Conservation (phyloP, 2,329 filamentous ascomycete species). For the Xenosphaeropsis pyriputrescens region DNA sequence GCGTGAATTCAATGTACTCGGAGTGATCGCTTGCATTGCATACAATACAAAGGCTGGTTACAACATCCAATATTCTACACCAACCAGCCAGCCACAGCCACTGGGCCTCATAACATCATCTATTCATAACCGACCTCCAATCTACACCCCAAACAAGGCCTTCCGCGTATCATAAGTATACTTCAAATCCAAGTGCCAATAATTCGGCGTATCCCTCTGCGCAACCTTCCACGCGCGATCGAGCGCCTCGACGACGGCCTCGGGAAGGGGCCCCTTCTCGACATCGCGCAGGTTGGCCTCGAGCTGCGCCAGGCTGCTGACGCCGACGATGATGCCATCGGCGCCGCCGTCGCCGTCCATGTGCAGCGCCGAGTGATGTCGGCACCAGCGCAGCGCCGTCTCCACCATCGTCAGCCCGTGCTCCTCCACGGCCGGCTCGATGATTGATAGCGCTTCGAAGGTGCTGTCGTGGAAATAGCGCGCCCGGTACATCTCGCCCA, state of each 20-base stretch:
- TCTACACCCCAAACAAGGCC: conserved; percentile 7
- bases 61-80: no score
- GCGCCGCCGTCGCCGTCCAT: conserved; percentile 28
- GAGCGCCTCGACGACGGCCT: conserved; percentile 46
- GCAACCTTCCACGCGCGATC: conserved; percentile 48
- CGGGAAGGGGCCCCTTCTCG: conserved; percentile 41
- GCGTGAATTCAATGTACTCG: no score
- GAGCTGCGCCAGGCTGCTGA: conserved; percentile 23
- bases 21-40: no score
- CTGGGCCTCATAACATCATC: background rate
- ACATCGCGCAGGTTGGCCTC: conserved; percentile 24
- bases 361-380: conserved; percentile 43
- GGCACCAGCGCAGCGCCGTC: conserved; percentile 42
- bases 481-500: conserved; percentile 35
- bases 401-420: conserved; percentile 44
- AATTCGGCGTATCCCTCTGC: conserved; percentile 27
- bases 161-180: conserved; percentile 13
- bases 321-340: conserved; percentile 26
- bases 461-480: conserved; percentile 49
- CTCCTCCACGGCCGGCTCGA: conserved; percentile 44
- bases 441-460: conserved; percentile 42
- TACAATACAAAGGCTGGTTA: no score
- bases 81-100: background rate
- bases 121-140: background rate
- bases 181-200: conserved; percentile 18